Percentiles rank a stretch among this genome's conserved stretches.
Evolutionary conservation across 805 yeast species (phyloP).

Genomic region (Debaryomyces hansenii): DNA sequence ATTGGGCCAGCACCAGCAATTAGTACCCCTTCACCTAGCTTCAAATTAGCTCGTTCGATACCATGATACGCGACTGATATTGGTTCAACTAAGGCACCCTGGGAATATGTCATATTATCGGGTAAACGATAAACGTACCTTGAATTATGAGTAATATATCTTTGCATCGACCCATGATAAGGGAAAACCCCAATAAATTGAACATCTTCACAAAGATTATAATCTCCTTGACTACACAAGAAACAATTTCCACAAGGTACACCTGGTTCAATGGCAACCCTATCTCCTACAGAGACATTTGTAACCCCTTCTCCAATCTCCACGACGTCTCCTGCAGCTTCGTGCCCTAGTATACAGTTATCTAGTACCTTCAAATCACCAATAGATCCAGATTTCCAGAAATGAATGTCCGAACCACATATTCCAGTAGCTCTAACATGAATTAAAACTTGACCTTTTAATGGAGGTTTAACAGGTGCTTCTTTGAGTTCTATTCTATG

Average conservation of each 20-base stretch:
- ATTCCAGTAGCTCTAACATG: constrained; percentile 23
- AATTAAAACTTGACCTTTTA: constrained; percentile 17
- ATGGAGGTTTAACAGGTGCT: constrained; percentile 13
- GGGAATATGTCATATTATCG: constrained; percentile 45
- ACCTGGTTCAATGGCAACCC: constrained; percentile 56
- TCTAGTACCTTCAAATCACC: constrained; percentile 28
- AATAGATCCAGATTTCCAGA: constrained; percentile 20
- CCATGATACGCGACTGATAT: constrained; percentile 55
- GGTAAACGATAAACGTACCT: constrained; percentile 38
- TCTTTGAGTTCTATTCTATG: constrained; percentile 13
- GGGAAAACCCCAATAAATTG: constrained; percentile 39
- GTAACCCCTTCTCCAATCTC: constrained; percentile 50
- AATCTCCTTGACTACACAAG: constrained; percentile 39
- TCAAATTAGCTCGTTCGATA: constrained; percentile 45
- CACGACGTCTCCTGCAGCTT: constrained; percentile 45
- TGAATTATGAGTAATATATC: constrained; percentile 19
- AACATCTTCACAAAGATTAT: constrained; percentile 40
- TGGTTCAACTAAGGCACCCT: constrained; percentile 59
- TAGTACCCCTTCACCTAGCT: constrained; percentile 48
- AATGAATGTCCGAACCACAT: constrained; percentile 25
- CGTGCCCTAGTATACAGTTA: constrained; percentile 43
- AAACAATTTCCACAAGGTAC: constrained; percentile 45
- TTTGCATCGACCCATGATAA: constrained; percentile 24
- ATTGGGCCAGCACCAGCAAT: constrained; percentile 64
- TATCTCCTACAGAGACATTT: too few species aligned